Conservation (phyloP, 2,329 filamentous ascomycete genomes). For the Fusarium protoensiforme region DNA sequence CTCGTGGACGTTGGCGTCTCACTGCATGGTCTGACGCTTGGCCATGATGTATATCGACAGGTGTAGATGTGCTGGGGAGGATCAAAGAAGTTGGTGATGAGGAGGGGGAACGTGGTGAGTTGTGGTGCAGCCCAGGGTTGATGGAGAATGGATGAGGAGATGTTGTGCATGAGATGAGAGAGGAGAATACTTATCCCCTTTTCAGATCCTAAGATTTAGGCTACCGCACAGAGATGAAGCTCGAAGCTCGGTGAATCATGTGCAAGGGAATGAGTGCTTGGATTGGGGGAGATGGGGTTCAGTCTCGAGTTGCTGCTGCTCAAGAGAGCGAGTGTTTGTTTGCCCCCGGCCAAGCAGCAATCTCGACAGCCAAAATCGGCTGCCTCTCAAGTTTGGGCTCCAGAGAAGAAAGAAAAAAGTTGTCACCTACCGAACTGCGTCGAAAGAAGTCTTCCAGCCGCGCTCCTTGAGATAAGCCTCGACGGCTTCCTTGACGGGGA, state of each 20-base stretch:
- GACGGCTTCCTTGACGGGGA: slow-evolving; percentile 46
- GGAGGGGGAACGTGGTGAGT: background rate
- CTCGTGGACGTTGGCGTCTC: slow-evolving; percentile 56
- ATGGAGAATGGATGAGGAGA: background rate
- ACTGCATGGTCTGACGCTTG: slow-evolving; percentile 50
- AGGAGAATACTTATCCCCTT: slow-evolving; percentile 1
- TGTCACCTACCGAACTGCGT: slow-evolving; percentile 56
- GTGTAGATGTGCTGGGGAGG: background rate
- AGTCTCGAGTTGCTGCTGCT: background rate
- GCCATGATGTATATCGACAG: slow-evolving; percentile 34
- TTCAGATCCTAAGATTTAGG: slow-evolving; percentile 3
- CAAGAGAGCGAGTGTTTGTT: background rate
- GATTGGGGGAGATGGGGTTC: background rate
- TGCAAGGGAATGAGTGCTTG: background rate
- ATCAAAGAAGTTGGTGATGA: background rate
- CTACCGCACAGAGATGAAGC: background rate
- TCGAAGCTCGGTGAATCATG: background rate
- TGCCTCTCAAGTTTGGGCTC: background rate
- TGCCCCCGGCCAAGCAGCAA: background rate
- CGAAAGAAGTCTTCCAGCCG: slow-evolving; percentile 54
- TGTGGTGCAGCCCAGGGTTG: slow-evolving; percentile 2
- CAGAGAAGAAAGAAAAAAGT: background rate
- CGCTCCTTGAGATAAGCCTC: slow-evolving; percentile 46
- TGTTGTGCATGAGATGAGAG: background rate
- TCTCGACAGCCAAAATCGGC: background rate